Conservation (phyloP, 192 early-diverging fungal genomes). For the Podila epicladia region DNA sequence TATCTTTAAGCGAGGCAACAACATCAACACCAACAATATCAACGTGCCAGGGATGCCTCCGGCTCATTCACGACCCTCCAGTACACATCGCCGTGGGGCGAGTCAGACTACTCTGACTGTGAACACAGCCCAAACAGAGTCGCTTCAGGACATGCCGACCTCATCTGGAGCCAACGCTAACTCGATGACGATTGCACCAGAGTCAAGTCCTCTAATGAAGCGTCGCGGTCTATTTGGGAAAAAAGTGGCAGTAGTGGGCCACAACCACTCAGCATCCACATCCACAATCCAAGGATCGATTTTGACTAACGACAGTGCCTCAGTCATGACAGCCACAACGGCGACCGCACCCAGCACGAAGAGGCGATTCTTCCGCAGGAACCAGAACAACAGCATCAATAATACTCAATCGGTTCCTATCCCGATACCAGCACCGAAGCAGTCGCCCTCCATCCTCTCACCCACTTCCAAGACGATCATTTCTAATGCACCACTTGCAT, state of each 20-base stretch:
- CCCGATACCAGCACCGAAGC: background rate
- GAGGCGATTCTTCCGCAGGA: conserved; percentile 1
- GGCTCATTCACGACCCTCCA: no score
- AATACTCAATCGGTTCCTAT: background rate
- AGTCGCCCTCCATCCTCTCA: background rate
- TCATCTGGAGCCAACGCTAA: background rate
- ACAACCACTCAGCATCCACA: background rate
- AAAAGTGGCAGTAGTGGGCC: background rate
- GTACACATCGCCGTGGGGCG: background rate
- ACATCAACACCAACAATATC: background rate
- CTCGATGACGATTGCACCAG: background rate
- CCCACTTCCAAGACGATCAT: background rate
- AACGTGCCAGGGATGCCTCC: no score
- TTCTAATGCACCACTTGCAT: background rate
- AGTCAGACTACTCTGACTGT: background rate
- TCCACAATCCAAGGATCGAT: background rate
- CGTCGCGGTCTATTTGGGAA: conserved; percentile 47
- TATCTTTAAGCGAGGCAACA: conserved; percentile 44
- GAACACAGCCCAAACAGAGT: conserved; percentile 4
- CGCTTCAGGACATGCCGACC: background rate
- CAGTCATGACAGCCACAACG: background rate
- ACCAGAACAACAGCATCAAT: background rate
- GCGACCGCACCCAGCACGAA: background rate
- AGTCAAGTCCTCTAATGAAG: conserved; percentile 37
- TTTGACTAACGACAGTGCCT: background rate